Evolutionary conservation across 108 stramenopile genomes (phyloP), one percentile per base, ranked within the genome.

Genomic region (Nitzschia sp.): DNA sequence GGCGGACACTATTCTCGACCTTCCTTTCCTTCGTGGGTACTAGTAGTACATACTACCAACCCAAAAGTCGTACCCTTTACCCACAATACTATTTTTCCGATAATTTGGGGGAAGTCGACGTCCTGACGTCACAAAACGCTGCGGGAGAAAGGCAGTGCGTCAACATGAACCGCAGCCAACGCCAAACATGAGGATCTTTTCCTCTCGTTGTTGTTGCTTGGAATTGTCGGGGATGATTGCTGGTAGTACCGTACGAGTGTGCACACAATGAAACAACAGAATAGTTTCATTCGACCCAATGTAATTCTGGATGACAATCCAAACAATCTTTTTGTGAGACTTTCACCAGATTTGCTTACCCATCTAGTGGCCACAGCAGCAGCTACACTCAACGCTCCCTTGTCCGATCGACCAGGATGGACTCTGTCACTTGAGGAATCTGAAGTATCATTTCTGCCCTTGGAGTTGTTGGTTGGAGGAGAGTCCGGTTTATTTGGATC

Each of bases 401-500:
- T 57, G 19, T 19, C 41, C 11, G 40, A 17, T 41, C 51, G 56
- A 20, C 0, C 43, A 67, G 42, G 9, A 14, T 11, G 6, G 21
- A 67, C 51, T 55, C 19, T 50, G 53, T 8, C 1, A 15, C 53
- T 3, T 2, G 24, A 54, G 53, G 22, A 25, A 54, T n/a, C 7
- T 15, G 21, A 20, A 20, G 14, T 46, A 48, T 46, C 51, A 40
- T 78, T 78, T 63, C 38, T 72, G 24, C 71, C 78, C 1, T 51
- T 79, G 19, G 53, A 51, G 17, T 52, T 76, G 14, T 24, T 51
- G 7, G 7, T 69, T 17, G 58, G 57, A 48, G 80, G 64, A 11
- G 63, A 61, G 19, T 58, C 46, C 15, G 51, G 58, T 14, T 41
- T 88, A 10, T 84, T 75, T 65, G 79, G 68, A 22, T 88, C 87